Evolutionary conservation across 2,329 filamentous ascomycete genomes (phyloP).

Genomic region (Rachicladosporium sp.): DNA sequence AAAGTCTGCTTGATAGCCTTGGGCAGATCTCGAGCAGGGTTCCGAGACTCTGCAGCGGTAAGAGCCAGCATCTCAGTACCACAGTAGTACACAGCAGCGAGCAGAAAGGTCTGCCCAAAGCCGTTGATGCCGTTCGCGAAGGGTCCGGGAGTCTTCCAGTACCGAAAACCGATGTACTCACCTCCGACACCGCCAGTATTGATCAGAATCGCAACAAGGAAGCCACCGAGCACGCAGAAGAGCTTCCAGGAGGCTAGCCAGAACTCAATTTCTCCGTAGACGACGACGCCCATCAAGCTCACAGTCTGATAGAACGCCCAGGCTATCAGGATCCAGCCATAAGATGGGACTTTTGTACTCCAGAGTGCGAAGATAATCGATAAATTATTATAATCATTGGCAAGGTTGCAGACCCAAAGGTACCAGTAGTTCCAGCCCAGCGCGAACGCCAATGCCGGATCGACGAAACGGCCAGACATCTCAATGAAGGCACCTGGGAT

Average conservation of each 20-base stretch:
- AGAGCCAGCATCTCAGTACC: conserved; percentile 51
- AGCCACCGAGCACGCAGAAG: conserved; percentile 32
- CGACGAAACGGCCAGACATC: conserved; percentile 57
- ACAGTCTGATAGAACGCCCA: conserved; percentile 42
- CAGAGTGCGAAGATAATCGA: conserved; percentile 50
- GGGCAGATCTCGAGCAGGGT: conserved; percentile 49
- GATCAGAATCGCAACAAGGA: conserved; percentile 13
- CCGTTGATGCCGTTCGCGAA: conserved; percentile 55
- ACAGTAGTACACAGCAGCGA: conserved; percentile 47
- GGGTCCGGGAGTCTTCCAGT: conserved; percentile 49
- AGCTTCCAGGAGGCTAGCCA: conserved; percentile 46
- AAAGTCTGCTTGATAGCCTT: conserved; percentile 59
- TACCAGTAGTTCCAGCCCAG: conserved; percentile 55
- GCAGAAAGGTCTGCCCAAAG: conserved; percentile 53
- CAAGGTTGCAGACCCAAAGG: conserved; percentile 50
- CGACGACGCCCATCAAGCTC: conserved; percentile 41
- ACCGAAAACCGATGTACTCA: conserved; percentile 60
- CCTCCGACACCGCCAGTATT: conserved; percentile 49
- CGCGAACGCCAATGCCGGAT: conserved; percentile 68
- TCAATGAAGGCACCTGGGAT: conserved; percentile 65
- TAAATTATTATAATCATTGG: conserved; percentile 47
- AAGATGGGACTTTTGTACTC: conserved; percentile 50
- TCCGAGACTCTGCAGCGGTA: conserved; percentile 53
- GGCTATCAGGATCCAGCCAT: conserved; percentile 51
- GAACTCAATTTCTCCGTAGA: conserved; percentile 44